Evolutionary conservation across 2,329 filamentous ascomycete genomes (phyloP).

Genomic region (Byssochlamys sp.): DNA sequence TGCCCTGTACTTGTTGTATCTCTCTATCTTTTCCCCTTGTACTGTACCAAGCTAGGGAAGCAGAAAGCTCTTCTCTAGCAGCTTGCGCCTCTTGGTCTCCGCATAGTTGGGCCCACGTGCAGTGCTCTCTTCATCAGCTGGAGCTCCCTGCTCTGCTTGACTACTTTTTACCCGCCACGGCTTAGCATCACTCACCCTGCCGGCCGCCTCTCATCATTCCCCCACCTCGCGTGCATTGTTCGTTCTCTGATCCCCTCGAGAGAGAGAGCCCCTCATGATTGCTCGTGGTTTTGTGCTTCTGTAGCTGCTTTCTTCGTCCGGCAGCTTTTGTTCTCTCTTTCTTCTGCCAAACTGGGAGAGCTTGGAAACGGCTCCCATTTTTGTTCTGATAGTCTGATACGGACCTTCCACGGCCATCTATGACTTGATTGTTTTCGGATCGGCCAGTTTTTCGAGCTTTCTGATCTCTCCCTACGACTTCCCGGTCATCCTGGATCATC

Average conservation of each 20-base stretch:
- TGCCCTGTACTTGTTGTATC: background rate
- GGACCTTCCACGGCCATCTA: background rate
- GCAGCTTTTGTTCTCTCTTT: background rate
- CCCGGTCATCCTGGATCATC: background rate
- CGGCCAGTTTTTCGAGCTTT: conserved; percentile 1
- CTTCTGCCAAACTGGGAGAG: background rate
- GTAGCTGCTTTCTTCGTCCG: background rate
- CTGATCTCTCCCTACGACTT: background rate
- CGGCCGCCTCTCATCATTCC: background rate
- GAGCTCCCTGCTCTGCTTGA: background rate
- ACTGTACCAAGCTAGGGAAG: background rate
- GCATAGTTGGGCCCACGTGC: background rate
- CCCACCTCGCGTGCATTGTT: background rate
- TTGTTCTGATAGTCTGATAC: background rate
- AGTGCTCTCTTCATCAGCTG: background rate
- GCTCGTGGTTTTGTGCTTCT: background rate
- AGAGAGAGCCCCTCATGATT: background rate
- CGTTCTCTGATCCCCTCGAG: background rate
- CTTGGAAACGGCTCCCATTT: background rate
- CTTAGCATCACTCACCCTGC: background rate
- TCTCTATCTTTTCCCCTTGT: background rate
- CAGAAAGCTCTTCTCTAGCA: background rate
- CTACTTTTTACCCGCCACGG: background rate
- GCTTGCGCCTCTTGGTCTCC: background rate
- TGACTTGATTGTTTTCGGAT: background rate